A percentile compares a stretch with the other conserved stretches of the same genome.
Evolutionary conservation across 163 green algal genomes (phyloP).

Genomic region (Picocystis sp.): DNA sequence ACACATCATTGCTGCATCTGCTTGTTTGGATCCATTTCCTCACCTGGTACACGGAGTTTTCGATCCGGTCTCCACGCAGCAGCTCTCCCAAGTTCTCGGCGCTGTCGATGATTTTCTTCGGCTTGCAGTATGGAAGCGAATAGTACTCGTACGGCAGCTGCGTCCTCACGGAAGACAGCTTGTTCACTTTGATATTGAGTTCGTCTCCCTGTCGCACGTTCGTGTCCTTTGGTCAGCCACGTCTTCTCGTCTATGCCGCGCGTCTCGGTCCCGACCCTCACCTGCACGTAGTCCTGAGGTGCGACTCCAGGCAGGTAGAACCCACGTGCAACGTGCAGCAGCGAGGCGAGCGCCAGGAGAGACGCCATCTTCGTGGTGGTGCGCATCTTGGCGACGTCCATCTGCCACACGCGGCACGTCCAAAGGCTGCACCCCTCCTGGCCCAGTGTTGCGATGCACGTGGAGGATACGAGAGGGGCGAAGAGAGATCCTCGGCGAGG

Average conservation of each 20-base stretch:
- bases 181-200: constrained; percentile 92
- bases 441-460: too few species aligned
- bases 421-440: too few species aligned
- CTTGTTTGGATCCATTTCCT: background rate
- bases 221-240: background rate
- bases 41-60: constrained; percentile 84
- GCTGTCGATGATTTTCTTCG: constrained; percentile 64
- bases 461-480: too few species aligned
- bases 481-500: too few species aligned
- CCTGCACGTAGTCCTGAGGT: constrained; percentile 76
- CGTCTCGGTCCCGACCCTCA: background rate
- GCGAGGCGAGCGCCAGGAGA: background rate
- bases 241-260: too few species aligned
- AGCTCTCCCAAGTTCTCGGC: constrained; percentile 95
- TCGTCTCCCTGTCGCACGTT: constrained; percentile 47
- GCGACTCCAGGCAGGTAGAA: constrained; percentile 90
- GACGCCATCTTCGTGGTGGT: too few species aligned
- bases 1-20: too few species aligned
- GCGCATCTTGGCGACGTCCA: too few species aligned
- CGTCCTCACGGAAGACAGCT: constrained; percentile 81
- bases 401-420: too few species aligned
- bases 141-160: constrained; percentile 97
- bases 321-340: constrained; percentile 6
- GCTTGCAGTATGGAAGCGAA: constrained; percentile 83
- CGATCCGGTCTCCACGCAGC: constrained; percentile 90